These are phyloP conservation scores for Mucor lusitanicus DNA, from an alignment of 371 early-diverging fungal genomes.

Conservation along the genomic window DNA sequence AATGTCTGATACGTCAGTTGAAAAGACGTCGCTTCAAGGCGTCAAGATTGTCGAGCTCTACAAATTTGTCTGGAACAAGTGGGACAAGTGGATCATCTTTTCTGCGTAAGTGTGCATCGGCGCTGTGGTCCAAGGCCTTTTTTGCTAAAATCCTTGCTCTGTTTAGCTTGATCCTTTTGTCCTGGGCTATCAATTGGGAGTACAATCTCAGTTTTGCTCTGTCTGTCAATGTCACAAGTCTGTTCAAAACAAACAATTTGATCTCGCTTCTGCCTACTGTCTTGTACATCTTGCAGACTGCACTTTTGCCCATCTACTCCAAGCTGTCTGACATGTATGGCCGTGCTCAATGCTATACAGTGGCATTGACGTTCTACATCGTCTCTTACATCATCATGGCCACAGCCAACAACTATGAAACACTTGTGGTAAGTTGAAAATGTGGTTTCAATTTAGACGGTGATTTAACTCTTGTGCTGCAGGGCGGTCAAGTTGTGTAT, in stretches of 20 bases:
- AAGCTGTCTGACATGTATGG: slow-evolving; percentile 32
- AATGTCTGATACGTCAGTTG: slow-evolving; percentile 1
- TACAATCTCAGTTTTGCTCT: slow-evolving; percentile 16
- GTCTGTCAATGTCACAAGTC: slow-evolving; percentile 17
- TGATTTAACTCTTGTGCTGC: background rate
- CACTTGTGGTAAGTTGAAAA: slow-evolving; percentile 17
- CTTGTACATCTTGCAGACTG: slow-evolving; percentile 30
- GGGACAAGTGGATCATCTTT: slow-evolving; percentile 24
- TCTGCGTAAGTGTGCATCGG: slow-evolving; percentile 16
- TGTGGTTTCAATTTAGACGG: no score
- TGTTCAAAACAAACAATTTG: slow-evolving; percentile 24
- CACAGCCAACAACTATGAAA: slow-evolving; percentile 18
- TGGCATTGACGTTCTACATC: slow-evolving; percentile 23
- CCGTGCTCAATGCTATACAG: slow-evolving; percentile 26
- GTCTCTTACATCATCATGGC: slow-evolving; percentile 26
- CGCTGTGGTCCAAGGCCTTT: background rate
- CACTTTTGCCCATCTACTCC: slow-evolving; percentile 30
- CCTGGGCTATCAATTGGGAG: slow-evolving; percentile 31
- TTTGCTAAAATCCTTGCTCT: background rate
- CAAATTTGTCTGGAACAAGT: slow-evolving; percentile 29
- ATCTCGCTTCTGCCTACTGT: slow-evolving; percentile 27
- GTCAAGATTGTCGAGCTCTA: slow-evolving; percentile 29
- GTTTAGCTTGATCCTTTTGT: slow-evolving; percentile 23
- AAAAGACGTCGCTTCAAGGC: slow-evolving; percentile 10
- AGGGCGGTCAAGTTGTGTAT: slow-evolving; percentile 34